A percentile compares a stretch with the other conserved stretches of the same genome.
These are phyloP conservation scores for Adansonia grandidieri DNA, from an alignment of 441 rosid species.

Conservation along the genomic window DNA sequence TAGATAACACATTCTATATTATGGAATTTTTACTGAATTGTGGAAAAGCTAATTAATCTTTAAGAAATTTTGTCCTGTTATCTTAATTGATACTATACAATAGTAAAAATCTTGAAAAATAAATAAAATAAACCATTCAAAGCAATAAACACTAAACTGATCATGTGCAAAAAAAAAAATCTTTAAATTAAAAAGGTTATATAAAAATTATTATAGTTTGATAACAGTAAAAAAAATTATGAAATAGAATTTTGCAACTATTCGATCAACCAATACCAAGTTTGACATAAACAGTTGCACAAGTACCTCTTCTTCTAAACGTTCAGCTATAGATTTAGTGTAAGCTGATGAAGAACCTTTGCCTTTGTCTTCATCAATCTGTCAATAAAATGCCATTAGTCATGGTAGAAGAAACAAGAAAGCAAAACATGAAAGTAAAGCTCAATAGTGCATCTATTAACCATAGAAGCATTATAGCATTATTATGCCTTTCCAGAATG, in stretches of 20 bases:
- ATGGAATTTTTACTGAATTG: neutral
- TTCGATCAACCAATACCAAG: constrained; percentile 5
- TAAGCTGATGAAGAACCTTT: constrained; percentile 58
- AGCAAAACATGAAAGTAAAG: neutral
- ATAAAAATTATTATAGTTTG: neutral
- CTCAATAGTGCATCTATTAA: constrained; percentile 11
- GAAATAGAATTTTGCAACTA: neutral
- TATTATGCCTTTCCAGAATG: constrained; percentile 9
- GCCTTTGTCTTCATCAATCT: constrained; percentile 83
- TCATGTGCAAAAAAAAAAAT: neutral
- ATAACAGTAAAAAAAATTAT: constrained; percentile 2
- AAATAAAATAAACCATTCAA: constrained; percentile 4
- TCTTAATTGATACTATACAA: neutral
- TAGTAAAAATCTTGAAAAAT: neutral
- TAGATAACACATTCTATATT: neutral
- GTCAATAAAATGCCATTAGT: constrained; percentile 31
- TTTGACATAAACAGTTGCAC: constrained; percentile 5
- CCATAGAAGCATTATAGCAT: constrained; percentile 15
- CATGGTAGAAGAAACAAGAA: constrained; percentile 18
- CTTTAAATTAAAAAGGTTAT: neutral
- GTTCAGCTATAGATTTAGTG: constrained; percentile 69
- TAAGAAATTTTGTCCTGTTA: constrained; percentile 8
- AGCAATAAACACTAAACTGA: neutral
- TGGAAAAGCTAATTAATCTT: neutral
- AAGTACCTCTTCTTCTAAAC: constrained; percentile 82